Evolutionary conservation across 2,329 filamentous ascomycete species (phyloP).

Genomic region (Phialocephala subalpina): DNA sequence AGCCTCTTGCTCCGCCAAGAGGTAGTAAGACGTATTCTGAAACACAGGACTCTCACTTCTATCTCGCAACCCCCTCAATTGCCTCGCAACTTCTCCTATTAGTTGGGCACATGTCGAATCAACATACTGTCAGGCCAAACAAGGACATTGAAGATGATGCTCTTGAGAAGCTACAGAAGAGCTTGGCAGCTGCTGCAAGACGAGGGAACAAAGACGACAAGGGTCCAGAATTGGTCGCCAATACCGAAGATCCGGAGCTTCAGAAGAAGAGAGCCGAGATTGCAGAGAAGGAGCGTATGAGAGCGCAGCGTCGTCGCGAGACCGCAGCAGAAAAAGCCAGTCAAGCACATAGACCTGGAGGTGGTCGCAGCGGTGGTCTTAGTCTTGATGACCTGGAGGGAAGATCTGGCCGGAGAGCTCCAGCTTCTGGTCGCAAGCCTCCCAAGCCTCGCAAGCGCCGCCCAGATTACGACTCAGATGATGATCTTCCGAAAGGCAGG

Average conservation of each 20-base stretch:
- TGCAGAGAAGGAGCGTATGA: slow-evolving; percentile 77
- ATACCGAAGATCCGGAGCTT: slow-evolving; percentile 77
- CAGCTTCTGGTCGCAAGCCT: slow-evolving; percentile 61
- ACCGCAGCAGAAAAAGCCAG: slow-evolving; percentile 68
- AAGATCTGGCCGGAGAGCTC: slow-evolving; percentile 55
- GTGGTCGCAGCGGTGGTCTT: slow-evolving; percentile 60
- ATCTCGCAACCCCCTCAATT: slow-evolving; percentile 76
- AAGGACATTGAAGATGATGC: slow-evolving; percentile 75
- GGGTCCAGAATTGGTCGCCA: slow-evolving; percentile 71
- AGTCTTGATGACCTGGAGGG: slow-evolving; percentile 76
- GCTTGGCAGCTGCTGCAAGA: slow-evolving; percentile 70
- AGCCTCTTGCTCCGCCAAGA: slow-evolving; percentile 69
- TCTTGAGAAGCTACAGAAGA: slow-evolving; percentile 71
- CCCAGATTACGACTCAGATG: slow-evolving; percentile 79
- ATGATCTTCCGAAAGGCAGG: slow-evolving; percentile 66
- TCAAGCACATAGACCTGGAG: slow-evolving; percentile 47
- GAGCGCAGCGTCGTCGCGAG: slow-evolving; percentile 71
- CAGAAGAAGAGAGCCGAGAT: slow-evolving; percentile 77
- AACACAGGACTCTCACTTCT: slow-evolving; percentile 77
- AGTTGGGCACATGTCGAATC: slow-evolving; percentile 78
- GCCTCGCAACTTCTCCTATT: slow-evolving; percentile 73
- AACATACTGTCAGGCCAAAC: slow-evolving; percentile 73
- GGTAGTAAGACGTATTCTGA: slow-evolving; percentile 66
- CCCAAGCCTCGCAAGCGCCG: slow-evolving; percentile 59
- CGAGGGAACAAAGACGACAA: slow-evolving; percentile 61